Evolutionary conservation across 140 eudicot genomes (phyloP), one percentile per base, ranked within the genome.

Genomic region (Flaveria floridana): DNA sequence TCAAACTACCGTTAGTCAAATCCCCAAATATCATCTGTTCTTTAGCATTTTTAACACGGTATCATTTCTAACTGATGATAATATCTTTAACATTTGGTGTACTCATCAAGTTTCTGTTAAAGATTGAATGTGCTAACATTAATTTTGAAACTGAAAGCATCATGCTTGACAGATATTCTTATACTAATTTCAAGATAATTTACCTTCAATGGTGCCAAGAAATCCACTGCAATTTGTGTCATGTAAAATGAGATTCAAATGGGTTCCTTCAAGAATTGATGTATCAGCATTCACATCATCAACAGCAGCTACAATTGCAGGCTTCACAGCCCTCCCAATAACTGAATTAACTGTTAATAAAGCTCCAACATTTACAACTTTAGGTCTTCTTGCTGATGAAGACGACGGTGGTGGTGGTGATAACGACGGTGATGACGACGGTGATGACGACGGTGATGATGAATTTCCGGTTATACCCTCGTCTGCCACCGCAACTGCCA

Each of bases 211-310:
- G n/a, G 92, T 89, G 78, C 98, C 98, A 50, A 92, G 23, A 78
- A 92, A 89, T 15, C 91, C 98, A 65, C 96, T 92, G 89, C 98
- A 92, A 78, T 89, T 87, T 2, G 98, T 92, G 41, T 92, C 98
- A 73, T 83, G 91, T 65, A 83, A 28, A 55, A 92, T 73, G 25
- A 92, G 85, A 42, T 87, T 87, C 78, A 92, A 78, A 26, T 72
- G 85, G n/a, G 86, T 84, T 41, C 82, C 96, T 6, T 71, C 76
- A 37, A 93, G 88, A 80, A 93, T 61, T 63, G 47, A 74, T 9
- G 88, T 44, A 85, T 93, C 81, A 37, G 88, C 71, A 59, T 93
- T 93, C 2, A 93, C 90, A 76, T 90, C 91, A 82, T 86, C 87
- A 82, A 93, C 57, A 61, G 98, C 98, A 64, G 96, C 91, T 3